Conservation (phyloP, 495 filamentous ascomycete genomes). For the Aspergillus sclerotioniger region DNA sequence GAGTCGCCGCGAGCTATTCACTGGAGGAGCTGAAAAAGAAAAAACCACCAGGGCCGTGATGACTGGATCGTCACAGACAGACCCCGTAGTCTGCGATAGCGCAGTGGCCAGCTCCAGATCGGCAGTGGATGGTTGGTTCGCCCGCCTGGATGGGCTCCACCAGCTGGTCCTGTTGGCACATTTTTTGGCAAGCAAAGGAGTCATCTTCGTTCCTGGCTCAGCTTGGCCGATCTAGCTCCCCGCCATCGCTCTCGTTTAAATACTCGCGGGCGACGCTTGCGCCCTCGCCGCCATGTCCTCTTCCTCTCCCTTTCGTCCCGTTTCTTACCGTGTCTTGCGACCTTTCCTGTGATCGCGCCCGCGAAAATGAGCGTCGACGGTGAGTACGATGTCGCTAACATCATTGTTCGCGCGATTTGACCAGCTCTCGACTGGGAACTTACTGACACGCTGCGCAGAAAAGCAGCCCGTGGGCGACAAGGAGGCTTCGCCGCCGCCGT, state of each 20-base stretch:
- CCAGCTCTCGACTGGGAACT: not conserved
- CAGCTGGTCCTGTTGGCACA: not conserved
- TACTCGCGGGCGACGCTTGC: not conserved
- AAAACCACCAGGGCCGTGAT: not conserved
- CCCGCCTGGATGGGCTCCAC: conserved; percentile 1
- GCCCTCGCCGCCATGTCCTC: not conserved
- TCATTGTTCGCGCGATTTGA: not conserved
- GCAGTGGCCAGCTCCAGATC: not conserved
- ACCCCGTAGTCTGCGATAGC: not conserved
- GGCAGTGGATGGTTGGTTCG: conserved; percentile 1
- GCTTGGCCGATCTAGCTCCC: not conserved
- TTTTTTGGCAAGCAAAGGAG: not conserved
- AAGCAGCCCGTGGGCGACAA: conserved; percentile 1
- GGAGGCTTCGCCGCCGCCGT: conserved; percentile 4
- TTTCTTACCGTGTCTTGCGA: not conserved
- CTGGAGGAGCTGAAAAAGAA: not conserved
- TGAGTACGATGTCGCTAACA: not conserved
- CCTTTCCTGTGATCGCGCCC: not conserved
- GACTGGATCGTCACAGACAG: not conserved
- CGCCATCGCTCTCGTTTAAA: not conserved
- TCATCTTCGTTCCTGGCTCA: not conserved
- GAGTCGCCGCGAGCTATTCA: not conserved
- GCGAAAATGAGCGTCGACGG: not conserved
- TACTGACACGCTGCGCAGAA: not conserved
- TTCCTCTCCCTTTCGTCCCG: not conserved